phyloP scores from a whole-genome alignment of 2,329 filamentous ascomycete genomes.

The Stachybotrys chlorohalonatus region DNA sequence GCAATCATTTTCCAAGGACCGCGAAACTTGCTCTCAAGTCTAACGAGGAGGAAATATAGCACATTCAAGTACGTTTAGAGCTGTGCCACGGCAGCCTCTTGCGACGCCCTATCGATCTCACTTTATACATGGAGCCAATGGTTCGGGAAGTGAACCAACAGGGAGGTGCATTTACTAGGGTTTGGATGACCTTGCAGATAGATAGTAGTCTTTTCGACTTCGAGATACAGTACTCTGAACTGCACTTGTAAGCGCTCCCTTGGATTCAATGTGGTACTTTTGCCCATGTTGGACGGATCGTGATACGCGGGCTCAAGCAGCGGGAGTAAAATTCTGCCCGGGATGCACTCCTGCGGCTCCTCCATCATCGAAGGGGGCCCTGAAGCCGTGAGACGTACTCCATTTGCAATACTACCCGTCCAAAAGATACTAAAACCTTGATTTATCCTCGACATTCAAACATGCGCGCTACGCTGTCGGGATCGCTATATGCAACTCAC shows the following conservation, averaged over 20 bases:
- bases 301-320: not conserved
- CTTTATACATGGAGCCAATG: not conserved
- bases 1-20: not conserved
- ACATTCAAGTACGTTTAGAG: not conserved
- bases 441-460: too few relatives aligned
- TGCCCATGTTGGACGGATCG: not conserved
- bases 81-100: not conserved
- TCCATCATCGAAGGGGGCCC: not conserved
- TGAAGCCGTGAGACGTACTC: too few relatives aligned
- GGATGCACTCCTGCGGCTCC: not conserved
- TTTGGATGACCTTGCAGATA: not conserved
- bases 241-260: too few relatives aligned
- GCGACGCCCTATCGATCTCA: not conserved
- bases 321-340: not conserved
- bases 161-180: not conserved
- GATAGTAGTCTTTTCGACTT: not conserved
- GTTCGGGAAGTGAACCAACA: not conserved
- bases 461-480: not conserved
- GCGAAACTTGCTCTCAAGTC: not conserved
- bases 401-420: too few relatives aligned
- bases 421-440: too few relatives aligned
- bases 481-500: not conserved
- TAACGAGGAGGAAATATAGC: not conserved
- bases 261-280: not conserved
- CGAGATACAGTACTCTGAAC: too few relatives aligned